Evolutionary conservation across 192 early-diverging fungal species (phyloP).

Genomic region (Backusella liffmaniae): DNA sequence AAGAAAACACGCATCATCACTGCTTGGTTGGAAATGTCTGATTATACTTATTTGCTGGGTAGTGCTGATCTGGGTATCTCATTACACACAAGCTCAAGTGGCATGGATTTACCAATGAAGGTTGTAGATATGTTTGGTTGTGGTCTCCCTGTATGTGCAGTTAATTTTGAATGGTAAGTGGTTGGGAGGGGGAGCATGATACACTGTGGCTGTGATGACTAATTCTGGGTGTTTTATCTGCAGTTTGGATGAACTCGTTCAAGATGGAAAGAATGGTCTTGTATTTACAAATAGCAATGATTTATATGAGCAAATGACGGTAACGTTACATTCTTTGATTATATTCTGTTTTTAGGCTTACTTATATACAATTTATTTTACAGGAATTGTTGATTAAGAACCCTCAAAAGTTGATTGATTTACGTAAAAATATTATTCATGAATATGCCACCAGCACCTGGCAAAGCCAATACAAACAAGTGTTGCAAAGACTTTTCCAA

Average conservation of each 20-base stretch:
- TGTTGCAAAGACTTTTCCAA: conserved; percentile 10
- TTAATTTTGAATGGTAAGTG: conserved; percentile 54
- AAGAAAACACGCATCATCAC: conserved; percentile 66
- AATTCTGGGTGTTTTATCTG: conserved; percentile 1
- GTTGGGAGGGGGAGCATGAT: not conserved
- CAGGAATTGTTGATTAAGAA: conserved; percentile 18
- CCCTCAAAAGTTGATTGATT: conserved; percentile 9
- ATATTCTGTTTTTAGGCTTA: not conserved
- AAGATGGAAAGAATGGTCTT: conserved; percentile 61
- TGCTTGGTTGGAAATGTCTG: conserved; percentile 74
- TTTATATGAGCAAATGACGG: conserved; percentile 64
- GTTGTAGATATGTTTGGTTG: conserved; percentile 99
- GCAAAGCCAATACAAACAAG: conserved; percentile 10
- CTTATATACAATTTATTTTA: not conserved
- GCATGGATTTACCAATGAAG: conserved; percentile 98
- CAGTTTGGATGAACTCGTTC: conserved; percentile 67
- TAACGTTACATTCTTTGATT: conserved; percentile 18
- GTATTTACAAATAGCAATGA: conserved; percentile 58
- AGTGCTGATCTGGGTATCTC: conserved; percentile 91
- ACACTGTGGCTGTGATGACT: not conserved
- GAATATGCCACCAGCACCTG: conserved; percentile 16
- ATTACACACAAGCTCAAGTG: conserved; percentile 92
- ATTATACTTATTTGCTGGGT: conserved; percentile 87
- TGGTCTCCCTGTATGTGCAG: conserved; percentile 85
- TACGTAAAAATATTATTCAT: conserved; percentile 23